phyloP scores from a whole-genome alignment of 768 basidiomycete genomes.

The Amanita polypyramis region DNA sequence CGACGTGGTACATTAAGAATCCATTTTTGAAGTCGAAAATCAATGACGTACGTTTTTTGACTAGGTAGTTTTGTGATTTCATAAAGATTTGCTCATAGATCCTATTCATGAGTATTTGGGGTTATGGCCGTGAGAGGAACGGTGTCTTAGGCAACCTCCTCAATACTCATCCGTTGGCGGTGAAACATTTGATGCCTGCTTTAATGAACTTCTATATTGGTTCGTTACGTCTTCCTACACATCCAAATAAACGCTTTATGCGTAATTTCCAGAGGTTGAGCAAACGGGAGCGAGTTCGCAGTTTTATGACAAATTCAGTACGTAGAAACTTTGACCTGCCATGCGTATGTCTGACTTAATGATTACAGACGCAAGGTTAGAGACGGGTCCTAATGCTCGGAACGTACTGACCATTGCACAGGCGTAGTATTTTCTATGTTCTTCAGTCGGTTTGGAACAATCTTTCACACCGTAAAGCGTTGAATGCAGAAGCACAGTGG shows the following conservation, averaged over 20 bases:
- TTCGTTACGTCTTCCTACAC: slow-evolving; percentile 21
- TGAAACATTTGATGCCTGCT: slow-evolving; percentile 84
- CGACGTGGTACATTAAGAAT: slow-evolving; percentile 98
- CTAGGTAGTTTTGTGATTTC: neutral
- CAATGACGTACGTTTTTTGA: slow-evolving; percentile 56
- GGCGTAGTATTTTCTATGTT: slow-evolving; percentile 80
- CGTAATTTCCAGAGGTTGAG: slow-evolving; percentile 68
- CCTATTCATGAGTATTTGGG: slow-evolving; percentile 62
- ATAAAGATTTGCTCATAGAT: slow-evolving; percentile 31
- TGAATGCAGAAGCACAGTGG: slow-evolving; percentile 71
- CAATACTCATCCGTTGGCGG: slow-evolving; percentile 74
- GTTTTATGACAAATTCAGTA: slow-evolving; percentile 97
- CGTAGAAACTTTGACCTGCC: slow-evolving; percentile 19
- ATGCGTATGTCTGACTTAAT: slow-evolving; percentile 24
- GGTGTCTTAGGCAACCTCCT: slow-evolving; percentile 77
- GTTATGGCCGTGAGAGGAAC: slow-evolving; percentile 51
- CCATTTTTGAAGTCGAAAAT: slow-evolving; percentile 96
- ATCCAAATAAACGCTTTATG: neutral
- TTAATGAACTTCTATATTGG: slow-evolving; percentile 94
- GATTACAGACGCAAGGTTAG: slow-evolving; percentile 6
- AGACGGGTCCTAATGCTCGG: neutral
- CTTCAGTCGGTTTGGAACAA: slow-evolving; percentile 91
- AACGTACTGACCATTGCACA: slow-evolving; percentile 15
- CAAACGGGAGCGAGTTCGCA: slow-evolving; percentile 96
- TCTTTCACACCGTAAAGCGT: slow-evolving; percentile 76